Evolutionary conservation across 305 asterid genomes (phyloP).

Genomic region (Solanum hybrid): DNA sequence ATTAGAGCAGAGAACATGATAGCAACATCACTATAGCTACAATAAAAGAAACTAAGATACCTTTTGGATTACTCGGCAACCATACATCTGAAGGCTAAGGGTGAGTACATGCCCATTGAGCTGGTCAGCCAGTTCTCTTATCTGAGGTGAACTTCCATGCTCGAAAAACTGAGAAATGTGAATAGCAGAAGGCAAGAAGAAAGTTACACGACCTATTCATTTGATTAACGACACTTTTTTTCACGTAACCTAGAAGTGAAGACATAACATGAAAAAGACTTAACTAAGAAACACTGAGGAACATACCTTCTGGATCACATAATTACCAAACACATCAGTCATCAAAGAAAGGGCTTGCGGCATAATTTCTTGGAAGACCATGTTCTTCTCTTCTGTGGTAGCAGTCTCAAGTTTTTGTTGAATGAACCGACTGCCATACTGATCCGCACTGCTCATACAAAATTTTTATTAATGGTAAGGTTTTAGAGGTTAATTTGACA

Average conservation of each 20-base stretch:
- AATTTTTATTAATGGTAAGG: background rate
- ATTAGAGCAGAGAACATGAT: background rate
- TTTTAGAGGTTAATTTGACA: background rate
- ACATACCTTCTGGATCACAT: constrained; percentile 72
- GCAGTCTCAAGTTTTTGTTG: constrained; percentile 82
- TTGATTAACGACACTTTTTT: background rate
- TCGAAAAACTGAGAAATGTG: constrained; percentile 53
- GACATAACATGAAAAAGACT: background rate
- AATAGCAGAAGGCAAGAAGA: background rate
- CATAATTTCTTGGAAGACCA: constrained; percentile 65
- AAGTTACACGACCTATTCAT: background rate
- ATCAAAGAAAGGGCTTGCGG: constrained; percentile 62
- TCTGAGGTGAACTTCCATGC: constrained; percentile 63
- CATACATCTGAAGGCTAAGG: constrained; percentile 84
- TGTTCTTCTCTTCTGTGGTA: constrained; percentile 48
- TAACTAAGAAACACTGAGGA: background rate
- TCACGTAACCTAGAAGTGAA: background rate
- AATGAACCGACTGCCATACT: constrained; percentile 69
- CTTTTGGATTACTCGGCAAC: constrained; percentile 85
- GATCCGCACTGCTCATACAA: constrained; percentile 46
- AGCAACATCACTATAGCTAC: background rate
- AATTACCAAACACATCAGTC: constrained; percentile 83
- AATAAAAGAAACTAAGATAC: constrained; percentile 22
- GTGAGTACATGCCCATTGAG: constrained; percentile 57
- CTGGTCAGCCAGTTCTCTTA: constrained; percentile 56